Evolutionary conservation across 2,329 filamentous ascomycete genomes (phyloP).

Genomic region (Ophiostoma sp.): DNA sequence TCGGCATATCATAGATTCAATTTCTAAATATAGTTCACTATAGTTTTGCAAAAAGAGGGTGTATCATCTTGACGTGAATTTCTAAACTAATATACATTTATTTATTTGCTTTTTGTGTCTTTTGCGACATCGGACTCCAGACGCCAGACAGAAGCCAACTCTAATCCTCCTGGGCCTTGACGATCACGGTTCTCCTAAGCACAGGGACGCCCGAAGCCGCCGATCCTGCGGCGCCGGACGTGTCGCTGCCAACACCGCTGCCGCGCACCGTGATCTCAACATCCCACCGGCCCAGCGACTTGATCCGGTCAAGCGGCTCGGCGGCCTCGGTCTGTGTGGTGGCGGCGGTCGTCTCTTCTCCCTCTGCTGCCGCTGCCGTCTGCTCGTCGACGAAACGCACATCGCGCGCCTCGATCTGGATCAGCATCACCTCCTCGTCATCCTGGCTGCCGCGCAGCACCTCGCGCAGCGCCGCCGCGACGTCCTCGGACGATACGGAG

Average conservation of each 20-base stretch:
- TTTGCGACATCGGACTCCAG: neutral
- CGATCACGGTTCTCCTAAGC: conserved; percentile 32
- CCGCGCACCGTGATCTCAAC: conserved; percentile 35
- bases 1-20: neutral
- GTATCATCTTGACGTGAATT: neutral
- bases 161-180: conserved; percentile 33
- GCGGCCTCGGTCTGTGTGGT: conserved; percentile 26
- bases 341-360: conserved; percentile 25
- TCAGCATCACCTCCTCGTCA: conserved; percentile 27
- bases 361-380: neutral
- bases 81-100: neutral
- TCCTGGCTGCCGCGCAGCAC: conserved; percentile 33
- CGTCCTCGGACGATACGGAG: conserved; percentile 39
- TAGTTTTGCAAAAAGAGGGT: neutral
- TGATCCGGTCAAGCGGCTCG: conserved; percentile 38
- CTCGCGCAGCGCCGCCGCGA: conserved; percentile 36
- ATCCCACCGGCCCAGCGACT: conserved; percentile 39
- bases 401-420: conserved; percentile 35
- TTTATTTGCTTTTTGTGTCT: neutral
- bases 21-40: neutral
- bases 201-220: neutral
- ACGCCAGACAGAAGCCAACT: neutral
- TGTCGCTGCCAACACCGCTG: conserved; percentile 8
- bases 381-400: conserved; percentile 32
- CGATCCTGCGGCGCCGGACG: neutral